Conservation (phyloP, 768 basidiomycete species). For the Termitomyces sp. region DNA sequence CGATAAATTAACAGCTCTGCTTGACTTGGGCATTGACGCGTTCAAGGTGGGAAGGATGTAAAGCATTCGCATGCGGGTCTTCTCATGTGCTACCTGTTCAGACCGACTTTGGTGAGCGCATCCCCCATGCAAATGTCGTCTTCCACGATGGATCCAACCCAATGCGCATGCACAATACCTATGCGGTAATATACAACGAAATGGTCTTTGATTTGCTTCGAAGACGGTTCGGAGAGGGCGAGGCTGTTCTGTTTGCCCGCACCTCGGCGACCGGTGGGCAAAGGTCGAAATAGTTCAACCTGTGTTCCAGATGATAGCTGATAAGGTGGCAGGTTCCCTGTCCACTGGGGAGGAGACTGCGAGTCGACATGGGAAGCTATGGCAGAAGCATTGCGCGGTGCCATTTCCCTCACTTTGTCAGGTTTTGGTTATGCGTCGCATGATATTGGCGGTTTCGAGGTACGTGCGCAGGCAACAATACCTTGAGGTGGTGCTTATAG, state of each 20-base stretch:
- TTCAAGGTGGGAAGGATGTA: slow-evolving; percentile 45
- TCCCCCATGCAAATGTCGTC: slow-evolving; percentile 59
- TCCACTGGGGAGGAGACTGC: slow-evolving; percentile 74
- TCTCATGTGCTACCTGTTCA: slow-evolving; percentile 16
- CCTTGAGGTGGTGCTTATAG: background rate
- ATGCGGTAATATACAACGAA: slow-evolving; percentile 66
- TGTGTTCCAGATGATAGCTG: background rate
- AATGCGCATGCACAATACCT: slow-evolving; percentile 69
- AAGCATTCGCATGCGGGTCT: background rate
- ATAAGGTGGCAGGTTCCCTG: slow-evolving; percentile 27
- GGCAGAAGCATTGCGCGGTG: slow-evolving; percentile 69
- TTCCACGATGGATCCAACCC: slow-evolving; percentile 71
- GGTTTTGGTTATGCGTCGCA: slow-evolving; percentile 73
- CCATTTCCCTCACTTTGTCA: slow-evolving; percentile 60
- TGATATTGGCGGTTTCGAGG: slow-evolving; percentile 79
- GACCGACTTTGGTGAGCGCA: slow-evolving; percentile 79
- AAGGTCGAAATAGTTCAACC: slow-evolving; percentile 31
- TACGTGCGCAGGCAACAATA: slow-evolving; percentile 15
- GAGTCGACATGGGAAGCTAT: slow-evolving; percentile 77
- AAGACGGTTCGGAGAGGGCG: slow-evolving; percentile 54
- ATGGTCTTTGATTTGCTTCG: slow-evolving; percentile 62
- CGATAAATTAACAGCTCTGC: slow-evolving; percentile 42
- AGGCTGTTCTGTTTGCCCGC: slow-evolving; percentile 69
- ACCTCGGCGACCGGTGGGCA: slow-evolving; percentile 70
- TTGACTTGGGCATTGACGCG: slow-evolving; percentile 53